A percentile compares a stretch with the other conserved stretches of the same genome.
These are phyloP conservation scores for Aspergillus sp. DNA, from an alignment of 2,329 filamentous ascomycete genomes.

Conservation along the genomic window DNA sequence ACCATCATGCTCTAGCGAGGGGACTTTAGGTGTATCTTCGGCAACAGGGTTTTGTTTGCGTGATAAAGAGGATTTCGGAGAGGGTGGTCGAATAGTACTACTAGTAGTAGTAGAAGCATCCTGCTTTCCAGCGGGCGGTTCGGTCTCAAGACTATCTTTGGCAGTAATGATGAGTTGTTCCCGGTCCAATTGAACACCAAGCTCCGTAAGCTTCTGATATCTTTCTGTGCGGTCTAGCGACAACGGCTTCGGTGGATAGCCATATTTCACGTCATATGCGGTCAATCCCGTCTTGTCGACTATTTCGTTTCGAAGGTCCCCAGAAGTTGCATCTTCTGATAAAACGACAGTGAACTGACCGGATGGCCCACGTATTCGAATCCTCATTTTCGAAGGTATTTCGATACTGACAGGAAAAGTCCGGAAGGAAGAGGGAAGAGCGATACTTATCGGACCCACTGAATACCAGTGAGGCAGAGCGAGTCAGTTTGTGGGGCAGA, in stretches of 20 bases:
- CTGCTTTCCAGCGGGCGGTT: conserved; percentile 4
- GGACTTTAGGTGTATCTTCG: conserved; percentile 62
- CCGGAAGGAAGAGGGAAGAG: not conserved
- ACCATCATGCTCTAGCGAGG: conserved; percentile 56
- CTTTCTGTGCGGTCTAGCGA: conserved; percentile 55
- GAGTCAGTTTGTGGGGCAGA: not conserved
- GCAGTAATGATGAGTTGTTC: conserved; percentile 66
- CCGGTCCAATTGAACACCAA: conserved; percentile 64
- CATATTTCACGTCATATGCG: conserved; percentile 76
- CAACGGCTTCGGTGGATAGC: conserved; percentile 71
- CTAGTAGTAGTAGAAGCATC: conserved; percentile 14
- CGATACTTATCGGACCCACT: not conserved
- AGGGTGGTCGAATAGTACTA: conserved; percentile 13
- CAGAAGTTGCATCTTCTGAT: conserved; percentile 59
- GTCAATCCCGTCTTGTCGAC: conserved; percentile 63
- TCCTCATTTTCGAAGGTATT: conserved; percentile 57
- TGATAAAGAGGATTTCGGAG: conserved; percentile 34
- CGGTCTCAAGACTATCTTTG: conserved; percentile 33
- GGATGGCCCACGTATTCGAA: conserved; percentile 72
- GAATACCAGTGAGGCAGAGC: not conserved
- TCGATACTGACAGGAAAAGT: not conserved
- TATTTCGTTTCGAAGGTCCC: conserved; percentile 42
- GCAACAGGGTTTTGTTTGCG: conserved; percentile 46
- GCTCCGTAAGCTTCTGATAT: conserved; percentile 52
- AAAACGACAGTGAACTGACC: conserved; percentile 71